Evolutionary conservation across 2,329 filamentous ascomycete species (phyloP), one percentile per base, ranked within the genome.

Genomic region (Penicillium sp.): DNA sequence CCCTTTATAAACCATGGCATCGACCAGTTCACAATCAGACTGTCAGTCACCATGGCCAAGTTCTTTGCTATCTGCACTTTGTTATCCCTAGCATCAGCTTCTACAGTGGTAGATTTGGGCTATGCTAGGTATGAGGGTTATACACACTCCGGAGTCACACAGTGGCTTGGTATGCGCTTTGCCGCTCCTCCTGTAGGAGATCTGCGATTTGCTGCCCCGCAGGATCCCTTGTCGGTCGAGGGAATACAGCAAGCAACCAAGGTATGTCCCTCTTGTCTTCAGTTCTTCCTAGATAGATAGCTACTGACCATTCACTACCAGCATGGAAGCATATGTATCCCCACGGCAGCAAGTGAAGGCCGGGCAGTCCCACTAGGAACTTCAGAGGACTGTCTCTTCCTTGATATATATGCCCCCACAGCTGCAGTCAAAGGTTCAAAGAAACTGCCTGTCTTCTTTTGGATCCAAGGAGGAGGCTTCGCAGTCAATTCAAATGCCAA

Each of bases 131-230:
- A 92, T 68, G 73, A 80, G 50, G 90, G 90, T 9, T 73, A 77
- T 4, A 68, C 77, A 1, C 76, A 82, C 1, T 64, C 73, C 64
- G 87, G 86, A 1, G 76, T 91, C 48, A 85, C 83, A 2, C 81
- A 88, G 71, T 93, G 89, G 88, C 80, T 90, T 8, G 90, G 89
- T 1, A 84, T 94, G 62, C 84, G 89, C 43, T 94, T 86, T 76
- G 90, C 89, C 1, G 86, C 87, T 6, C 79, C 89, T 15, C 90
- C 90, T 0, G 56, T 89, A 2, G 87, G 86, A 1, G 66, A 82
- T 6, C 70, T 90, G 59, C 82, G 90, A 21, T 93, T 92, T 68
- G 78, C 81, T 53, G 84, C 86, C 13, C 89, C 90, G 0, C 77
- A 82, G 65, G 86, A 90, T 69, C 89, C 89, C 2, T 61, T 75